Conservation (phyloP, 2,329 filamentous ascomycete species). For the Aspergillus awamori region DNA sequence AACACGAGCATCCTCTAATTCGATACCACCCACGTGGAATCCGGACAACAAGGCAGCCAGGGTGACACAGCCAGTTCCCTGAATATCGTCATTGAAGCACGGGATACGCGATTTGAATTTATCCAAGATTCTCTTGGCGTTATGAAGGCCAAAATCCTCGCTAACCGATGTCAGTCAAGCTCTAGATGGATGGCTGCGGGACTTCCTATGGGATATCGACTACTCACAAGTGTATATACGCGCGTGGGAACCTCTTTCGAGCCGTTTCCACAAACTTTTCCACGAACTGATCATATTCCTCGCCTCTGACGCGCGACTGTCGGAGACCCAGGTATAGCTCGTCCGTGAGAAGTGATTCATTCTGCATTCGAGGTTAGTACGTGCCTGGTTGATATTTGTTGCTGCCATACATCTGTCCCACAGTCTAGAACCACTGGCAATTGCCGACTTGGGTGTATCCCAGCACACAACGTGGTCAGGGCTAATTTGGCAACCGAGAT, state of each 20-base stretch:
- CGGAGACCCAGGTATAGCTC: conserved; percentile 77
- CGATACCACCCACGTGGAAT: conserved; percentile 67
- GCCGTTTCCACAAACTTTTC: conserved; percentile 72
- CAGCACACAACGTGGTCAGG: conserved; percentile 82
- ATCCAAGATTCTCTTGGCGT: conserved; percentile 76
- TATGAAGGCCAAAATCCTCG: conserved; percentile 80
- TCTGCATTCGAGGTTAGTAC: conserved; percentile 44
- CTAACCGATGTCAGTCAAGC: conserved; percentile 23
- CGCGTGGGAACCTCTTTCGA: conserved; percentile 71
- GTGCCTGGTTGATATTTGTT: conserved; percentile 7
- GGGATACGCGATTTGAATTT: conserved; percentile 72
- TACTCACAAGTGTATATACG: conserved; percentile 75
- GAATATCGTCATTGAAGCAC: conserved; percentile 90
- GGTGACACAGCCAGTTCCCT: conserved; percentile 86
- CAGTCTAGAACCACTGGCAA: conserved; percentile 83
- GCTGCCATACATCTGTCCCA: conserved; percentile 66
- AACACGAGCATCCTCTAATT: conserved; percentile 69
- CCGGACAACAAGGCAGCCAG: conserved; percentile 79
- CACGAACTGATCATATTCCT: conserved; percentile 76
- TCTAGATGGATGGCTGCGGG: neutral
- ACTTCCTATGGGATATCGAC: neutral
- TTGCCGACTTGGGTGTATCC: conserved; percentile 76
- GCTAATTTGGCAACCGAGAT: conserved; percentile 84
- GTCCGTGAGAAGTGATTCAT: conserved; percentile 72
- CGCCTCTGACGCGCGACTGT: conserved; percentile 66